Evolutionary conservation across 2,329 filamentous ascomycete species (phyloP), one percentile per base, ranked within the genome.

Genomic region (Sporothrix euskadiensis): DNA sequence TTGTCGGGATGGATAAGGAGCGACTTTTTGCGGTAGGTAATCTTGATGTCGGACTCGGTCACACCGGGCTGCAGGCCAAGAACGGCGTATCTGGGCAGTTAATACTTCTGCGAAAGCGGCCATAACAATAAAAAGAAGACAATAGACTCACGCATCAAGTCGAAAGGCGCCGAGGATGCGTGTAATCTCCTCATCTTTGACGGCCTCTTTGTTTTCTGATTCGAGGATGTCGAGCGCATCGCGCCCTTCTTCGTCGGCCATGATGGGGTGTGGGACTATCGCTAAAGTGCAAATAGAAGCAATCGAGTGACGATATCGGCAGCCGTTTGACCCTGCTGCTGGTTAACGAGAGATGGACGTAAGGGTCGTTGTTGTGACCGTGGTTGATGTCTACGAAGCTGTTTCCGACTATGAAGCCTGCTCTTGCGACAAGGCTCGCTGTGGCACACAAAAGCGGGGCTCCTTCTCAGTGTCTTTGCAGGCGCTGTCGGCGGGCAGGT

Each of bases 1-100:
- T 99, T 99, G 85, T 99, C 96, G 7, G 96, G 96, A 85, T 99
- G 96, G 85, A 99, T 98, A 68, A 99, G 90, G 73, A 99, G 91
- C n/a, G 96, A 99, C 83, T 98, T 98, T 79, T 94, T 94, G 85
- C 96, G 94, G 84, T 98, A 99, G 77, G 89, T 89, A 78, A 91
- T 86, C 84, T 98, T 98, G 86, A 99, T 98, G 84, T 98, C 96
- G 74, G 93, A 94, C 78, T 98, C 95, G 73, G 96, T 90, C 26
- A 98, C 94, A 80, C 96, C 96, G 3, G 96, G 96, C 81, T 97
- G 94, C 63, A 99, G 92, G 82, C 97, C 96, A 63, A 99, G 91
- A 68, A 99, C 94, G 69, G 95, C 93, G 82, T 99, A 99, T 78
- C 91, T 93, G 75, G 70, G 9, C 26, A 1, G 41, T 61, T 10